phyloP scores from a whole-genome alignment of 345 rosid genomes.

The Gossypioides kirkii region DNA sequence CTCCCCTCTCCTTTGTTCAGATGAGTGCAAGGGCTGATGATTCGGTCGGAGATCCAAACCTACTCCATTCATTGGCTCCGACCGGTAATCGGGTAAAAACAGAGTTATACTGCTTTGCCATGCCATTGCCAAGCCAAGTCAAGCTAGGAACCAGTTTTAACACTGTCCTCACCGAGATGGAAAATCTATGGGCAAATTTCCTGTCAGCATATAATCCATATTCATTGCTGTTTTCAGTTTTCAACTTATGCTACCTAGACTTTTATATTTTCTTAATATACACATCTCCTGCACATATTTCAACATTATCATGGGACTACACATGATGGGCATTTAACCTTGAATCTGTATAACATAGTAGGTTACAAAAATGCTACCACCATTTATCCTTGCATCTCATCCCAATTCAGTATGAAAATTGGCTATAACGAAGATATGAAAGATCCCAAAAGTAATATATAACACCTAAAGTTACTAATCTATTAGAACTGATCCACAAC shows the following conservation, averaged over 20 bases:
- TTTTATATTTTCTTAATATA: neutral
- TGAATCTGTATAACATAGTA: neutral
- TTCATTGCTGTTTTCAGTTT: neutral
- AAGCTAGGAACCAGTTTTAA: neutral
- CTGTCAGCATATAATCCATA: neutral
- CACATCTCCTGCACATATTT: neutral
- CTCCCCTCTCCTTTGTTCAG: neutral
- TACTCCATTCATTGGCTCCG: neutral
- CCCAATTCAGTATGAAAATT: neutral
- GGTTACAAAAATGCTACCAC: neutral
- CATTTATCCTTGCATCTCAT: neutral
- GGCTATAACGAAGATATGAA: constrained; percentile 6
- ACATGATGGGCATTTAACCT: neutral
- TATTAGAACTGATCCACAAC: too few species aligned
- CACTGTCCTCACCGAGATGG: neutral
- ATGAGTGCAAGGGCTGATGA: neutral
- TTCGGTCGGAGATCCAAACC: neutral
- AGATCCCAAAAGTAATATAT: neutral
- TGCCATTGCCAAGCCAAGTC: neutral
- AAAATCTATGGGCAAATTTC: neutral
- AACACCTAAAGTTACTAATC: too few species aligned
- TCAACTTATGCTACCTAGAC: neutral
- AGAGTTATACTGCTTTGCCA: neutral
- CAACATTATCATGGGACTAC: neutral
- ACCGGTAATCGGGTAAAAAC: neutral